Conservation (phyloP, 441 rosid species). For the Aquilaria agallochum region DNA sequence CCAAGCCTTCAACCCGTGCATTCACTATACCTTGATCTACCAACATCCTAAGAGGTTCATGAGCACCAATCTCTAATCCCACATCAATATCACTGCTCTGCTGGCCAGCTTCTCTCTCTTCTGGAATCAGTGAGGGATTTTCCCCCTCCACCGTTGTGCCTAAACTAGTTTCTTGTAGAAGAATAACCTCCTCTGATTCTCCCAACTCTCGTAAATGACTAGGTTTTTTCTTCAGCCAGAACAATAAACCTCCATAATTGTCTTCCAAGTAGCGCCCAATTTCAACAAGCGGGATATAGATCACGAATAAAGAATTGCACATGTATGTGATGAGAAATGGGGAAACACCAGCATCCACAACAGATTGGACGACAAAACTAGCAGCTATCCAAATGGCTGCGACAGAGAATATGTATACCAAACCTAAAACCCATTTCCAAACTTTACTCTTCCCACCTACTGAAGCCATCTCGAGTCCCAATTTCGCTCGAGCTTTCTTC, state of each 20-base stretch:
- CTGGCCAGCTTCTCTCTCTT: conserved; percentile 31
- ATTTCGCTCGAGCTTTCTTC: too few relatives aligned
- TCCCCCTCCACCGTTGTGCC: conserved; percentile 23
- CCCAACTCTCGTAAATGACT: conserved; percentile 31
- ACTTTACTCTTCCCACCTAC: conserved; percentile 42
- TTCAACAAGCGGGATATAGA: conserved; percentile 85
- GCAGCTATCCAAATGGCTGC: conserved; percentile 95
- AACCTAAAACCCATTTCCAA: conserved; percentile 82
- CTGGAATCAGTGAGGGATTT: conserved; percentile 22
- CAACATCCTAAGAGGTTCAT: conserved; percentile 23
- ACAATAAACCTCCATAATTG: conserved; percentile 52
- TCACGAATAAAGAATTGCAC: conserved; percentile 83
- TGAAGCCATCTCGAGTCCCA: conserved; percentile 14
- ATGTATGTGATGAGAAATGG: conserved; percentile 90
- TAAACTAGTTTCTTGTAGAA: conserved; percentile 44
- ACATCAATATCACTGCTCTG: conserved; percentile 24
- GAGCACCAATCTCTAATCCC: conserved; percentile 23
- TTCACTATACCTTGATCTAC: conserved; percentile 19
- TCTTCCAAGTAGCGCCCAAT: conserved; percentile 66
- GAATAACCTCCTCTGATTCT: conserved; percentile 68
- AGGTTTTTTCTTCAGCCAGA: conserved; percentile 48
- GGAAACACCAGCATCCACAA: conserved; percentile 85
- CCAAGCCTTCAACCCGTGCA: conserved; percentile 38
- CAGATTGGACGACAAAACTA: conserved; percentile 95
- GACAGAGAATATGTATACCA: conserved; percentile 73